Evolutionary conservation across 2,329 filamentous ascomycete species (phyloP).

Genomic region (Periconia macrospinosa): DNA sequence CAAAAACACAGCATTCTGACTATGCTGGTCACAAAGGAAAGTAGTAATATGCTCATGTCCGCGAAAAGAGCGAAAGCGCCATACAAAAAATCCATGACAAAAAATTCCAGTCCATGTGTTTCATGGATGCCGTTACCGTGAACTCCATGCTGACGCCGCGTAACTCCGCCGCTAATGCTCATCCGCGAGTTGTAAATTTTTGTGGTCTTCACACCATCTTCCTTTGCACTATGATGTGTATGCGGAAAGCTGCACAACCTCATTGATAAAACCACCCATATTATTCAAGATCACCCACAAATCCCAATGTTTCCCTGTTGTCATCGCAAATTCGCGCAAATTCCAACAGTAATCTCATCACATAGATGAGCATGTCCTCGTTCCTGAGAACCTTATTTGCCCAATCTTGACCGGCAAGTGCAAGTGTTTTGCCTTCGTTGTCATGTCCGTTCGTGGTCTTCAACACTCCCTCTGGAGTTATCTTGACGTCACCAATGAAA

Average conservation of each 20-base stretch:
- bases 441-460: constrained; percentile 50
- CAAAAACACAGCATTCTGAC: neutral
- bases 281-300: constrained; percentile 28
- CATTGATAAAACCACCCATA: neutral
- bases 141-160: neutral
- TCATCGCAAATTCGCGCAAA: constrained; percentile 49
- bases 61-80: neutral
- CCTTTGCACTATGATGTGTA: neutral
- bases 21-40: neutral
- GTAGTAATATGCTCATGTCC: neutral
- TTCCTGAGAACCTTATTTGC: constrained; percentile 67
- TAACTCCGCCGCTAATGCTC: constrained; percentile 2
- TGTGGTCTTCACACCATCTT: neutral
- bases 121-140: neutral
- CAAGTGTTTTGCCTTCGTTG: constrained; percentile 63
- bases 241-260: neutral
- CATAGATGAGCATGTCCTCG: constrained; percentile 76
- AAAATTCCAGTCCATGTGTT: neutral
- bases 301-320: constrained; percentile 44
- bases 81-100: neutral
- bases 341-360: constrained; percentile 58
- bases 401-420: constrained; percentile 67
- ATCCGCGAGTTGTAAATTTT: neutral
- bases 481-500: constrained; percentile 58
- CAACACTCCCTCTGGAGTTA: constrained; percentile 1